Conservation (phyloP, 306 rosid genomes). For the Dalbergia oliveri region DNA sequence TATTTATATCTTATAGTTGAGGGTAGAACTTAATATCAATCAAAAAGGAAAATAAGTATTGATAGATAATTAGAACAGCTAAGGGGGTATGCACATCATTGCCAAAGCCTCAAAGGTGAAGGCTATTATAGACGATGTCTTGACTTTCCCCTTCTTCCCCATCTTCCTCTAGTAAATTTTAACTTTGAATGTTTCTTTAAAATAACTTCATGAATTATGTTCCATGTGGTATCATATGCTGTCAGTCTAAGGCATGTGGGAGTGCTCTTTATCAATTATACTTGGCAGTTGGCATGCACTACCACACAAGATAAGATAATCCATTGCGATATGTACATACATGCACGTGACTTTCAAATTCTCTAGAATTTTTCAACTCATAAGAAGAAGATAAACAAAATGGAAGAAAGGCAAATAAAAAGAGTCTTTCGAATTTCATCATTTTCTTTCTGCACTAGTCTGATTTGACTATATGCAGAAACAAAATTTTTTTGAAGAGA, state of each 20-base stretch:
- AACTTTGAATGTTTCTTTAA: conserved; percentile 39
- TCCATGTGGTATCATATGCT: conserved; percentile 47
- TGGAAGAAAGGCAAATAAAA: not conserved
- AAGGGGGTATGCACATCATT: conserved; percentile 20
- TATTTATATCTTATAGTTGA: conserved; percentile 22
- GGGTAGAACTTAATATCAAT: not conserved
- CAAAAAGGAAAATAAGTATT: not conserved
- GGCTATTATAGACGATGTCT: not conserved
- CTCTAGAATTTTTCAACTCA: conserved; percentile 9
- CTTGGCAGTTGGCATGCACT: conserved; percentile 54
- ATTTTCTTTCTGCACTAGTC: conserved; percentile 30
- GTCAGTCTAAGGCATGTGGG: conserved; percentile 55
- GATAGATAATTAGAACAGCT: not conserved
- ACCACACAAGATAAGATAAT: conserved; percentile 43
- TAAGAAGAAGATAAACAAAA: conserved; percentile 1
- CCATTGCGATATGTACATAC: conserved; percentile 31
- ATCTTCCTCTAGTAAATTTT: conserved; percentile 14
- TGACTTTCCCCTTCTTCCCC: conserved; percentile 38
- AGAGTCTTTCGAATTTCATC: not conserved
- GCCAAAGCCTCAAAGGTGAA: conserved; percentile 26
- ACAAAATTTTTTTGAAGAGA: not conserved
- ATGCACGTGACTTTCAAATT: conserved; percentile 51
- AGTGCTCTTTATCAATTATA: conserved; percentile 35
- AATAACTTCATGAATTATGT: conserved; percentile 42
- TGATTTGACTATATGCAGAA: conserved; percentile 38